A percentile compares a stretch with the other conserved stretches of the same genome.
These are phyloP conservation scores for Pseudogymnoascus sp. DNA, from an alignment of 2,329 filamentous ascomycete species.

Conservation along the genomic window DNA sequence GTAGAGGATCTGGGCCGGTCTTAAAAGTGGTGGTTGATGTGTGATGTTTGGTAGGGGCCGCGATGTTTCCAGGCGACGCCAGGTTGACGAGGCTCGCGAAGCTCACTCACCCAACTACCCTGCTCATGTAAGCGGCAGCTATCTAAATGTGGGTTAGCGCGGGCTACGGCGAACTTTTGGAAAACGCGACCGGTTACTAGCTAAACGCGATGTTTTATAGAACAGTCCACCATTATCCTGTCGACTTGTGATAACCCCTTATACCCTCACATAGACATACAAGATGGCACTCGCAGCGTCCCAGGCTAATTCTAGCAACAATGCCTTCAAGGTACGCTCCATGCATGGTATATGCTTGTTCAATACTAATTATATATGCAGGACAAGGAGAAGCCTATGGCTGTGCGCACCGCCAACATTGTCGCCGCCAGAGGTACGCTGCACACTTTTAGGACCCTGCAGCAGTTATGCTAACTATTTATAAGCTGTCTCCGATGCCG, in stretches of 20 bases:
- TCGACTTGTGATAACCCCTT: slow-evolving; percentile 15
- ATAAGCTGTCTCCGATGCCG: slow-evolving; percentile 89
- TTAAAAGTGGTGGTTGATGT: slow-evolving; percentile 7
- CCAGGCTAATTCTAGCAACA: slow-evolving; percentile 43
- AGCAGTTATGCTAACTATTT: slow-evolving; percentile 21
- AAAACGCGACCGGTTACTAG: slow-evolving; percentile 19
- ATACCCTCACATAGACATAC: slow-evolving; percentile 16
- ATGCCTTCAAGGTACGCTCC: slow-evolving; percentile 52
- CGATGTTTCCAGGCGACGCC: slow-evolving; percentile 1
- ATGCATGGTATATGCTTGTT: slow-evolving; percentile 16
- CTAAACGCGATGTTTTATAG: slow-evolving; percentile 18
- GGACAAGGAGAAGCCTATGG: slow-evolving; percentile 97
- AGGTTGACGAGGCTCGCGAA: slow-evolving; percentile 11
- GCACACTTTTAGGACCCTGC: slow-evolving; percentile 10
- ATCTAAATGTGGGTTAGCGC: slow-evolving; percentile 14
- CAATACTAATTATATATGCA: slow-evolving; percentile 29
- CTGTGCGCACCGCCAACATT: slow-evolving; percentile 93
- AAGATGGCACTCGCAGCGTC: slow-evolving; percentile 37
- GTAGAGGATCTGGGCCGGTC: not conserved
- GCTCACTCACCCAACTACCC: slow-evolving; percentile 1
- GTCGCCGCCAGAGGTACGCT: slow-evolving; percentile 81
- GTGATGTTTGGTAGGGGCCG: slow-evolving; percentile 6
- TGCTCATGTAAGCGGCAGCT: slow-evolving; percentile 13
- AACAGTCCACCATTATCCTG: slow-evolving; percentile 10
- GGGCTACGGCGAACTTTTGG: slow-evolving; percentile 15